A percentile compares a stretch with the other conserved stretches of the same genome.
Evolutionary conservation across 805 yeast genomes (phyloP).

Genomic region (Wickerhamiella bombiphila): DNA sequence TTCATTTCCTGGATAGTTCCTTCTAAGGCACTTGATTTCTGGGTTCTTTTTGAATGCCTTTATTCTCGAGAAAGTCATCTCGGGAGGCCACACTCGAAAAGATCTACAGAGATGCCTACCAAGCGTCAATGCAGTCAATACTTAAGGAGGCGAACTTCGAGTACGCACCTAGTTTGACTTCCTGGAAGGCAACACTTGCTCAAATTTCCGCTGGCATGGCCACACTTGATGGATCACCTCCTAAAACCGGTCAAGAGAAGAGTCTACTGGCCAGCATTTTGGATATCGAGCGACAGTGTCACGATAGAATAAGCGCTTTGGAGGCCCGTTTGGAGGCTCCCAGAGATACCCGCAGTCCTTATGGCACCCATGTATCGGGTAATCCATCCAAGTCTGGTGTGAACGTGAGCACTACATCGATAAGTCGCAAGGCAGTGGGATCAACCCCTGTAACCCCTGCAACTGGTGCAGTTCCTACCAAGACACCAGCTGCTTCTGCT

Average conservation of each 20-base stretch:
- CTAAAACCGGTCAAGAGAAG: conserved; percentile 23
- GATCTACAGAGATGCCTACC: conserved; percentile 29
- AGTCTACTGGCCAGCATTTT: conserved; percentile 24
- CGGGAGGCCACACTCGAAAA: conserved; percentile 21
- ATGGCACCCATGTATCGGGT: conserved; percentile 14
- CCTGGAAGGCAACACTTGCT: conserved; percentile 26
- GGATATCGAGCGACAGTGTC: conserved; percentile 29
- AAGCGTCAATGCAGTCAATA: conserved; percentile 27
- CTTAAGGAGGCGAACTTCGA: conserved; percentile 26
- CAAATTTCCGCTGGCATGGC: conserved; percentile 23
- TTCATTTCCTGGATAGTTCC: too few species aligned
- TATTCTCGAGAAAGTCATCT: conserved; percentile 15
- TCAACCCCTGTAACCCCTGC: conserved; percentile 5
- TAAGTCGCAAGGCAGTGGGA: conserved; percentile 18
- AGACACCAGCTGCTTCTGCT: neutral
- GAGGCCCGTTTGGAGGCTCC: conserved; percentile 9
- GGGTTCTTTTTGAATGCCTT: conserved; percentile 8
- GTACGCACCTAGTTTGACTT: conserved; percentile 22
- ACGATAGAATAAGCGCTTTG: conserved; percentile 22
- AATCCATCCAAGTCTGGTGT: neutral
- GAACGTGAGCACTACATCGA: neutral
- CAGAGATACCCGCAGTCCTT: conserved; percentile 15
- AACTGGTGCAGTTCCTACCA: neutral
- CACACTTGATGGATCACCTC: conserved; percentile 21
- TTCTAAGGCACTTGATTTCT: neutral